Percentiles rank a stretch among this genome's conserved stretches.
Evolutionary conservation across 129 eudicot genomes (phyloP).

Genomic region (Flaveria brownii): DNA sequence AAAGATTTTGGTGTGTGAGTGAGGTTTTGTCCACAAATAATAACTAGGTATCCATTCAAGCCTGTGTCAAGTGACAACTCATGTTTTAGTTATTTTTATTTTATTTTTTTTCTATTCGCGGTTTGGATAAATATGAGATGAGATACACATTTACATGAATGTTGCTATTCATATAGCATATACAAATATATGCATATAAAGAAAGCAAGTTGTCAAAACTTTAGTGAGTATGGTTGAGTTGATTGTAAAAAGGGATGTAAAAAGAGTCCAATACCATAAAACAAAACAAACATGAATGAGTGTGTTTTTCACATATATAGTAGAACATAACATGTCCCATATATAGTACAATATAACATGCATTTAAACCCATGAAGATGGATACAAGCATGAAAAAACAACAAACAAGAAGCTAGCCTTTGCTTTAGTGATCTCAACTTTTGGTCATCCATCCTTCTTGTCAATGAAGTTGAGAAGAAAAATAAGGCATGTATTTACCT

Average conservation of each 20-base stretch:
- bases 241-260: neutral
- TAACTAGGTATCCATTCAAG: too few species aligned
- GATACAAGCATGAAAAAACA: conserved; percentile 38
- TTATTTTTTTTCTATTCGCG: too few species aligned
- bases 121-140: too few species aligned
- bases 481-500: conserved; percentile 41
- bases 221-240: conserved; percentile 3
- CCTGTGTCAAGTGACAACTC: too few species aligned
- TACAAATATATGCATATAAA: conserved; percentile 8
- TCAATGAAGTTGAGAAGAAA: conserved; percentile 37
- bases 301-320: conserved; percentile 3
- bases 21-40: too few species aligned
- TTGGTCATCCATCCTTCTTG: conserved; percentile 40
- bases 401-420: conserved; percentile 33
- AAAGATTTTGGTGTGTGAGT: too few species aligned
- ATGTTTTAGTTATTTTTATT: too few species aligned
- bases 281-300: conserved; percentile 33
- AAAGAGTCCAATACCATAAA: conserved; percentile 19
- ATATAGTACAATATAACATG: conserved; percentile 35
- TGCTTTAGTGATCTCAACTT: conserved; percentile 39
- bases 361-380: conserved; percentile 31
- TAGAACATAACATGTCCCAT: conserved; percentile 27
- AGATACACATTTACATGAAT: too few species aligned
- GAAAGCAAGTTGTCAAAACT: neutral
- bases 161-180: too few species aligned